Evolutionary conservation across 2,329 filamentous ascomycete species (phyloP).

Genomic region (Exophiala alcalophila): DNA sequence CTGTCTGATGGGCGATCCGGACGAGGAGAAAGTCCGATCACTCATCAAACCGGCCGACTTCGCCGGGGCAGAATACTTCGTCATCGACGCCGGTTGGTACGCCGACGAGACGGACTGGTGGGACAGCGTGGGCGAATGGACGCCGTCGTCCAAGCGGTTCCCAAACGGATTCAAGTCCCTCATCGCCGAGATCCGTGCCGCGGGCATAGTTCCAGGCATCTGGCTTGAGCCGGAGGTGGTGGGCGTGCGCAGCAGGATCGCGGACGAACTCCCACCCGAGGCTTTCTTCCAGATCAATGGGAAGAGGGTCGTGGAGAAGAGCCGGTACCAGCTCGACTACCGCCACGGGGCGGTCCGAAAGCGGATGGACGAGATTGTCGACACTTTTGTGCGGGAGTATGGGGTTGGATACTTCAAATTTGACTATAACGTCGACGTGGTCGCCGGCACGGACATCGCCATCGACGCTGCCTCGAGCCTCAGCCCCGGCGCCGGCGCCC

Average conservation of each 20-base stretch:
- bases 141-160: constrained; percentile 36
- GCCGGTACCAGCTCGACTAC: constrained; percentile 38
- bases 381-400: constrained; percentile 30
- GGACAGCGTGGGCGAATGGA: constrained; percentile 39
- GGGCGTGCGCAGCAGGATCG: constrained; percentile 34
- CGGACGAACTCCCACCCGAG: constrained; percentile 31
- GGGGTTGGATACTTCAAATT: constrained; percentile 40
- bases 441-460: constrained; percentile 35
- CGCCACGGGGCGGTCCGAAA: constrained; percentile 31
- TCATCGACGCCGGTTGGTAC: constrained; percentile 41
- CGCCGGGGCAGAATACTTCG: constrained; percentile 38
- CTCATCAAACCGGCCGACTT: constrained; percentile 34
- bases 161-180: constrained; percentile 34
- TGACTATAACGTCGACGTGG: constrained; percentile 40
- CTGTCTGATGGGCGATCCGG: constrained; percentile 40
- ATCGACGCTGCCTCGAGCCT: too few species aligned
- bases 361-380: constrained; percentile 31
- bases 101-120: constrained; percentile 39
- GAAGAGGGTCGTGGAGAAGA: constrained; percentile 35
- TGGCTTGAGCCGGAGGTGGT: constrained; percentile 41
- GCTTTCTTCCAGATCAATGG: constrained; percentile 38
- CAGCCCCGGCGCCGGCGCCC: constrained; percentile 31
- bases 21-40: constrained; percentile 35
- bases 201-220: constrained; percentile 34
- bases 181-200: constrained; percentile 29